Base-by-base conservation (phyloP, 1,284 basidiomycete genomes). In the Porogramme epimiltina region DNA sequence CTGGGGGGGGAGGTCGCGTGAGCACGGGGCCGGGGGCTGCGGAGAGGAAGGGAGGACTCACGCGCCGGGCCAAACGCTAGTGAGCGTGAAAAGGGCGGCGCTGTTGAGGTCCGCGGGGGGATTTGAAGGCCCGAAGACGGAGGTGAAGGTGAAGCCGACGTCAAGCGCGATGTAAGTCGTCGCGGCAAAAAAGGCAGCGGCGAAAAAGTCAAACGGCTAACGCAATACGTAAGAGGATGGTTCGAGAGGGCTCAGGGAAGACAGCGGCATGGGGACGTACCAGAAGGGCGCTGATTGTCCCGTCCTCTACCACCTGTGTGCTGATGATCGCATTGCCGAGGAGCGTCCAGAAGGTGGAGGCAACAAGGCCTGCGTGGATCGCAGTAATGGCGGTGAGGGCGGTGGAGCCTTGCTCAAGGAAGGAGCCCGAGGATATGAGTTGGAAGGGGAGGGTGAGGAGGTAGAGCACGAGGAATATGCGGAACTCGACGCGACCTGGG, bases 231-330 rank as follows among this genome's bases (percentile, higher is more conserved):
- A 15, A 42, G 28, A 18, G 37, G 13, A 24, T 36, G 34, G 11
- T 4, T 26, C 24, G 20, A 28, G 19, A 45, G 34, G 26, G 33
- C 18, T 16, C 37, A 38, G 26, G 36, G 36, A 18, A 22, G 18
- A 42, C 19, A 25, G n/a, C 33, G 18, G 8, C 34, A 33, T 15
- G 51, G 26, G 26, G 20, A 79, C 85, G 59, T 52, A 91, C 89
- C 48, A 89, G 73, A 25, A 91, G 55, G 49, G 84, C 82, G 55
- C 80, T 82, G 19, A 84, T 72, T 0, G 91, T 91, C 10, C 91
- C 92, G 62, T 95, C 93, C 61, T 91, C 89, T 45, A 91, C 85
- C 24, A 93, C 66, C 68, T 95, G 92, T 10, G 88, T 90, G 28
- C 89, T 87, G 22, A 95, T 81, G 47, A 94, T 69, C 3, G 78